Percentiles rank a stretch among this genome's conserved stretches.
Evolutionary conservation across 306 rosid species (phyloP).

Genomic region (Arachis stenosperma): DNA sequence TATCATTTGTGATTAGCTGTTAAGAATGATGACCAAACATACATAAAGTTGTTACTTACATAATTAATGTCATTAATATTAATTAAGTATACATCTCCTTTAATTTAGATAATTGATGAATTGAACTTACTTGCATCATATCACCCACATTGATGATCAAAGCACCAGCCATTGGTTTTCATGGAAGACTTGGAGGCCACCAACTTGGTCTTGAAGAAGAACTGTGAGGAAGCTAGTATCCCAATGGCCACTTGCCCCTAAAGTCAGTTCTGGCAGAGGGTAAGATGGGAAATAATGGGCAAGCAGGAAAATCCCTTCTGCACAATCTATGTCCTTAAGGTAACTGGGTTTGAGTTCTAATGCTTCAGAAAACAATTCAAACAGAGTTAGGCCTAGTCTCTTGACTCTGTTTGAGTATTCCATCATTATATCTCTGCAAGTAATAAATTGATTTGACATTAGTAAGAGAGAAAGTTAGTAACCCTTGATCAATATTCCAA

Average conservation of each 20-base stretch:
- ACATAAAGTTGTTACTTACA: no score
- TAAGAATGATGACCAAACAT: background rate
- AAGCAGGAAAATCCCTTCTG: conserved; percentile 42
- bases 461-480: background rate
- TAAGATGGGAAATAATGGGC: conserved; percentile 70
- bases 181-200: conserved; percentile 60
- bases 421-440: conserved; percentile 48
- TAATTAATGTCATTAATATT: no score
- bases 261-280: conserved; percentile 57
- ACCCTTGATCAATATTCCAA: no score
- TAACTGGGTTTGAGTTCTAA: conserved; percentile 56
- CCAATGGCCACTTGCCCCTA: conserved; percentile 53
- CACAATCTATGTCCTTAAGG: conserved; percentile 56
- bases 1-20: conserved; percentile 30
- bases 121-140: conserved; percentile 9
- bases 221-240: conserved; percentile 64
- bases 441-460: conserved; percentile 13
- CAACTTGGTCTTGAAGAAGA: conserved; percentile 61
- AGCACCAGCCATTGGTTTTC: conserved; percentile 28
- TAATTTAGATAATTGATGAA: background rate
- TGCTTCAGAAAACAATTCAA: conserved; percentile 65
- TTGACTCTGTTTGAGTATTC: conserved; percentile 47
- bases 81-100: no score
- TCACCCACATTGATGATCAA: conserved; percentile 24
- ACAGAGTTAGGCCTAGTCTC: conserved; percentile 43